phyloP scores from a whole-genome alignment of 176 grass and related monocot genomes.

The Phragmites australis region DNA sequence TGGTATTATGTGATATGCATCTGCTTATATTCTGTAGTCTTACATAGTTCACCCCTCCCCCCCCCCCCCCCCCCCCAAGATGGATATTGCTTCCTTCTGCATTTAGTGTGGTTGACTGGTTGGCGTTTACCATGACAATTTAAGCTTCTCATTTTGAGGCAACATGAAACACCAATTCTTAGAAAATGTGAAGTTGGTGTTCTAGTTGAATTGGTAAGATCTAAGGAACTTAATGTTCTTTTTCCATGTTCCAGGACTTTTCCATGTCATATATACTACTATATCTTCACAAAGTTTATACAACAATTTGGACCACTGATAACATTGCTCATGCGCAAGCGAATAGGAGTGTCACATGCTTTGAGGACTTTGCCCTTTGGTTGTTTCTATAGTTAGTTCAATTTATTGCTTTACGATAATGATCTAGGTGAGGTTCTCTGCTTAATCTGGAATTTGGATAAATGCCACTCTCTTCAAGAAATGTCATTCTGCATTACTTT shows the following conservation, averaged over 20 bases:
- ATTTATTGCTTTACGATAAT: slow-evolving; percentile 12
- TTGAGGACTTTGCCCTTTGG: neutral
- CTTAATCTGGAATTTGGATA: neutral
- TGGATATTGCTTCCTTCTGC: slow-evolving; percentile 9
- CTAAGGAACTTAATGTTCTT: neutral
- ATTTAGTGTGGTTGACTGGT: slow-evolving; percentile 1
- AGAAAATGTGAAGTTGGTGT: neutral
- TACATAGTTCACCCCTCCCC: neutral
- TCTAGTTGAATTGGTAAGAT: neutral
- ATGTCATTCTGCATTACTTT: neutral
- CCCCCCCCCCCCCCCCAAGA: neutral
- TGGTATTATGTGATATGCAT: neutral
- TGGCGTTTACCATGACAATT: slow-evolving; percentile 14
- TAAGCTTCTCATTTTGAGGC: neutral
- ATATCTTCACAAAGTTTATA: neutral
- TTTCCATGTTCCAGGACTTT: neutral
- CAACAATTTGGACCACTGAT: neutral
- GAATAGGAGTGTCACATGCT: slow-evolving; percentile 16
- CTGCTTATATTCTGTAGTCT: neutral
- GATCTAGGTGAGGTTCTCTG: neutral
- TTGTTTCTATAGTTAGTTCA: neutral
- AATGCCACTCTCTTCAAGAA: neutral
- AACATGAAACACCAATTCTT: neutral
- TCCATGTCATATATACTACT: slow-evolving; percentile 21
- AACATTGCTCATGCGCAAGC: neutral